Evolutionary conservation across 75 land plant genomes (phyloP), one percentile per base, ranked within the genome.

Genomic region (Ceratopteris richardii): DNA sequence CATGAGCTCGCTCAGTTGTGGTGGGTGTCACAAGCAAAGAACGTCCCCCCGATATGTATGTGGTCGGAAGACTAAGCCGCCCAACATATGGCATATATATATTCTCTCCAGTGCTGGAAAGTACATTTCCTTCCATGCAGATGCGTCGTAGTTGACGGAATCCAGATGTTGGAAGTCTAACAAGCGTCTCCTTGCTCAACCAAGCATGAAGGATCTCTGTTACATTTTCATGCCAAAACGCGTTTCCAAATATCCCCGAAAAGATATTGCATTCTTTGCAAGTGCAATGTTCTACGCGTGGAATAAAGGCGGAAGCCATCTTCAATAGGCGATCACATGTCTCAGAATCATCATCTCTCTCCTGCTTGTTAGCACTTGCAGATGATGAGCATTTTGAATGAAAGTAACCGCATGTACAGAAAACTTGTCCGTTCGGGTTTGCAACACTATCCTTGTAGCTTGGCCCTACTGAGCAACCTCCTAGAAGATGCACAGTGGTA

Each of bases 401-500:
- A 9, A 33, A 4, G 37, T 4, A 33, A 4, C 9, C 9, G 37
- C 3, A 33, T 33, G 37, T 33, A 33, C 37, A 33, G 9, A 62
- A 74, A 27, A 80, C 74, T 54, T 80, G 82, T 23, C 82, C 82
- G 33, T 50, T 51, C 10, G 70, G 39, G 51, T 75, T 80, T 25
- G 75, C 58, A 31, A 80, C 82, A 4, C 82, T 78, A 2, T 25
- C 6, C 18, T 58, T 57, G 27, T 64, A 39, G 56, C 52, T 44
- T 20, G 62, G 29, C 9, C 74, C 69, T 47, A 63, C 71, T 70
- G 57, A 54, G 61, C 78, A 75, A 31, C 82, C 78, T 43, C 82
- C 82, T 36, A 80, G 63, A 41, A 75, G 82, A 60, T 80, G 82
- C 40, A 80, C 78, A 2, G 78, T 58, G 7, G 74, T 64, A 54